A percentile compares a stretch with the other conserved stretches of the same genome.
Evolutionary conservation across 768 basidiomycete species (phyloP).

Genomic region (Phylloporus arenicola): DNA sequence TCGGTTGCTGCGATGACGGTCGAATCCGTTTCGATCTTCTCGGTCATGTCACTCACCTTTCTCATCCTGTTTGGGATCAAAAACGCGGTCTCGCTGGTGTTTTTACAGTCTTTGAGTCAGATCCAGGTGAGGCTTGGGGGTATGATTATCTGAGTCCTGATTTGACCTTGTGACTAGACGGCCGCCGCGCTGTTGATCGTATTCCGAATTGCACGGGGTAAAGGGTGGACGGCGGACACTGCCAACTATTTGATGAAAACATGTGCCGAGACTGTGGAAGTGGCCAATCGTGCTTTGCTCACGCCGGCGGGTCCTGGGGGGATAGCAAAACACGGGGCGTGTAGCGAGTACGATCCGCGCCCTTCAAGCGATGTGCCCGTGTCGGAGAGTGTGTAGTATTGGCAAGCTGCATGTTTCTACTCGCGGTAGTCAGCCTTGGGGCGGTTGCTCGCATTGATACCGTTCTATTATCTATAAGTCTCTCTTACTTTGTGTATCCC

Average conservation of each 20-base stretch:
- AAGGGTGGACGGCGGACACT: background rate
- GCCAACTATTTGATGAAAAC: background rate
- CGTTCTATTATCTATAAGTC: no score
- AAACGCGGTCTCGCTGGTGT: constrained; percentile 23
- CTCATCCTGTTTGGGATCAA: constrained; percentile 22
- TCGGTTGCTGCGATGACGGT: constrained; percentile 32
- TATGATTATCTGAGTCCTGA: background rate
- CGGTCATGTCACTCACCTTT: constrained; percentile 26
- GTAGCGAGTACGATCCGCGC: no score
- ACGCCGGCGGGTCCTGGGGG: background rate
- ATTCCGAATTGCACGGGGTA: no score
- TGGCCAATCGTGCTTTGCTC: background rate
- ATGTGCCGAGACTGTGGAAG: background rate
- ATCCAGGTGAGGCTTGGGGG: constrained; percentile 19
- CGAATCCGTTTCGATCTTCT: constrained; percentile 32
- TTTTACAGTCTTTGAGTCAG: constrained; percentile 26
- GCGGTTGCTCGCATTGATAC: no score
- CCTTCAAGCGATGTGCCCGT: no score
- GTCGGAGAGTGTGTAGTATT: no score
- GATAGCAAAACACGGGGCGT: no score
- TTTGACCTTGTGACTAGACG: background rate
- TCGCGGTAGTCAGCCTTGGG: no score
- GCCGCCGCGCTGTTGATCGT: background rate
- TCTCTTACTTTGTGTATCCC: no score
- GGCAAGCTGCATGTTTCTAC: no score